Evolutionary conservation across 2,329 filamentous ascomycete species (phyloP), one percentile per base, ranked within the genome.

Genomic region (Paraconiothyrium sp.): DNA sequence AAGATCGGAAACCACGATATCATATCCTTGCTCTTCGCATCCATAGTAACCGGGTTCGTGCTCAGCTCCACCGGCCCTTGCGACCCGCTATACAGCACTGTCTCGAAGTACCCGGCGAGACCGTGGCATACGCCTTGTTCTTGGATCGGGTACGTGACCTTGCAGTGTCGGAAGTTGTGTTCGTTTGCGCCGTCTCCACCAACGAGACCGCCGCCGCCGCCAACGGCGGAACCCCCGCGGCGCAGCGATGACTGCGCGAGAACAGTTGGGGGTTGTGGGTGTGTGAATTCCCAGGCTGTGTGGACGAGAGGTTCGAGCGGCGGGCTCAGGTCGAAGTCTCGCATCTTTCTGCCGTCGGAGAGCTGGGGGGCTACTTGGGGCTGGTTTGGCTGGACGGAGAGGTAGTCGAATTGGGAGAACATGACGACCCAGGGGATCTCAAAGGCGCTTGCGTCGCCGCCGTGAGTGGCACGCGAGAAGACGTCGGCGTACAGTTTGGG

Each of bases 1-100:
- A 94, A 97, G 34, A 99, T 98, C 1, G 95, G 95, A 77, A 99
- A 99, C 95, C 95, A 99, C 58, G 92, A 97, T 66, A 97, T 97
- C 96, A 99, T 99, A 72, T 96, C 94, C 75, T 91, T 91, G 84
- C 93, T 97, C 86, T 98, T 98, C 60, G 83, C 83, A 59, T 95
- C 92, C 80, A 99, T 98, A 34, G 90, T 92, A 66, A 97, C 91
- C 0, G 95, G 96, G 72, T 97, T 91, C 4, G 92, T 99, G 73
- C 93, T 97, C 62, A 99, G 85, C 81, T 98, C 94, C 4, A 97
- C 88, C 69, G 88, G 89, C 1, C 81, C 82, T 50, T 76, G 70
- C 54, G 58, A 74, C 67, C 78, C 86, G 68, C 85, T 85, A 76
- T 98, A 99, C 22, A 99, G 85, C n/a, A 97, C 92, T 0, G 93